Evolutionary conservation across 805 yeast genomes (phyloP).

Genomic region (Diddensiella caesifluorescens): DNA sequence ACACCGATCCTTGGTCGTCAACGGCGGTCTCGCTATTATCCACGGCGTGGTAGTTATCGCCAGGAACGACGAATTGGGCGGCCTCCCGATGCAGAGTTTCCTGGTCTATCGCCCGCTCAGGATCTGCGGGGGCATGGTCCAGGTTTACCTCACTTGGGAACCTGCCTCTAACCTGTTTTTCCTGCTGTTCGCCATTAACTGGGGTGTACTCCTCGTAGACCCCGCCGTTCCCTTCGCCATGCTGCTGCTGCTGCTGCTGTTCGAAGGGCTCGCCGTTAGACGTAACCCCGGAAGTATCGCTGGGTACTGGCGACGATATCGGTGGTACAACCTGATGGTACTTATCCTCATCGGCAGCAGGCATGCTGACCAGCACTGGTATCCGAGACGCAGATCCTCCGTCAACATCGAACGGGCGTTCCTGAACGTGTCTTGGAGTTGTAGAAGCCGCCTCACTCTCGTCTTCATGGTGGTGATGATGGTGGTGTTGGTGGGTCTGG

Average conservation of each 20-base stretch:
- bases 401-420: neutral
- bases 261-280: slow-evolving; percentile 25
- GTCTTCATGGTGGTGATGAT: neutral
- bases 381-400: neutral
- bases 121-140: slow-evolving; percentile 14
- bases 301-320: slow-evolving; percentile 20
- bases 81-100: slow-evolving; percentile 19
- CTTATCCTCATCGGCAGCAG: slow-evolving; percentile 2
- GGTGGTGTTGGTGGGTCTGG: neutral
- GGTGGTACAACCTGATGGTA: slow-evolving; percentile 15
- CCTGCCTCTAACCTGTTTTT: slow-evolving; percentile 18
- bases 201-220: neutral
- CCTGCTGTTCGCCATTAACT: slow-evolving; percentile 6
- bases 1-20: slow-evolving; percentile 29
- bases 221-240: slow-evolving; percentile 2
- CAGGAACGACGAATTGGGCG: slow-evolving; percentile 13
- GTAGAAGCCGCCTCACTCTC: neutral
- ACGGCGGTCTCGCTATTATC: slow-evolving; percentile 10
- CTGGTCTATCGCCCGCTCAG: slow-evolving; percentile 17
- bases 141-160: slow-evolving; percentile 24
- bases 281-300: slow-evolving; percentile 25
- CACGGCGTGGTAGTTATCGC: slow-evolving; percentile 8
- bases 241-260: slow-evolving; percentile 3
- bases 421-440: neutral
- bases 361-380: neutral